Base-by-base conservation (phyloP, 345 rosid genomes). In the Salix brachista region DNA sequence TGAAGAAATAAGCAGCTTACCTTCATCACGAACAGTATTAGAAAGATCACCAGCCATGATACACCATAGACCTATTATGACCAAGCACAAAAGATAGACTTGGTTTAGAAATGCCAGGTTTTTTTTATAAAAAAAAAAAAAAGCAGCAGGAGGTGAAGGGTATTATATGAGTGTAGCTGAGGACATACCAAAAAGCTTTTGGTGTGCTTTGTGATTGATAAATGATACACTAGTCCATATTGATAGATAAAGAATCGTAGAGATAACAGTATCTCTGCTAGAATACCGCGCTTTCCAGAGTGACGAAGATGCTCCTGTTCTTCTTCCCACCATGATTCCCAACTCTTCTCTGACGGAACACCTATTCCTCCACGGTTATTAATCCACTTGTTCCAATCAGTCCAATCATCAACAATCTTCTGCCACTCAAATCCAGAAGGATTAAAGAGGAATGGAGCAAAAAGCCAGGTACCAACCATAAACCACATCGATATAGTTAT, bases 291-390 rank as follows among this genome's bases (percentile, higher is more conserved):
- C 81, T 85, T 91, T 75, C 99, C 99, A 25, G 99, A 96, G 83
- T 85, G 76, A 32, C 67, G 91, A 64, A 96, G 92, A 88, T 96
- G 99, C 70, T 93, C 98, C 80, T 94, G 97, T 83, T 96, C 99
- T 82, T 96, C 97, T 72, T 96, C 99, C 99, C 99, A 96, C 99
- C 99, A 96, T 2, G 99, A 96, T 80, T 96, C 99, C 99, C 99
- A 96, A 82, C 99, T 94, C 79, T 96, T 96, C 78, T 91, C 98
- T 41, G 99, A 89, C 2, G 94, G 94, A 23, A 96, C 99, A 81
- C 99, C 99, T 28, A 96, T 94, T 69, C 99, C 99, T 12, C 99
- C 99, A 41, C 87, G 80, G 83, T 94, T 96, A 72, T 86, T 88
- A 71, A 94, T 90, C 99, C 99, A 96, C 83, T 96, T 96, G 82